Evolutionary conservation across 2,329 filamentous ascomycete species (phyloP).

Genomic region (Dothistroma septosporum): DNA sequence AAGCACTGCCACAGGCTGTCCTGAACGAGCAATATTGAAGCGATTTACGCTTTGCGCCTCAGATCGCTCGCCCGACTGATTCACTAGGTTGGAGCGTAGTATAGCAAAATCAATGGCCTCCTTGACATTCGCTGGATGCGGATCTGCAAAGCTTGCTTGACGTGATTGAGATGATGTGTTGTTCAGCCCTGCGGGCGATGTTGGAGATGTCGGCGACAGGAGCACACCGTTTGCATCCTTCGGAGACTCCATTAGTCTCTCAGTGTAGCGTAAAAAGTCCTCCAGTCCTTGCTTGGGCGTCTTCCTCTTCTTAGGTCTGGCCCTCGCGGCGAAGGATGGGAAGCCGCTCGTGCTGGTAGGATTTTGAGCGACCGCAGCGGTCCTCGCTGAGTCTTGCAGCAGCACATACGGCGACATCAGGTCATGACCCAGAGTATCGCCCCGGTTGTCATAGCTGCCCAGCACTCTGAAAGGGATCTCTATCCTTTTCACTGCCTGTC

Average conservation of each 20-base stretch:
- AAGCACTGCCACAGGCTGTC: conserved; percentile 84
- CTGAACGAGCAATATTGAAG: conserved; percentile 90
- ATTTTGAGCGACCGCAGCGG: conserved; percentile 36
- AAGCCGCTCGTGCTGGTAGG: conserved; percentile 9
- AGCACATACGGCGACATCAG: conserved; percentile 91
- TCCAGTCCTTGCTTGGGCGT: conserved; percentile 41
- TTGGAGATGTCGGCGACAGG: conserved; percentile 65
- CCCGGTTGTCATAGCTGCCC: conserved; percentile 83
- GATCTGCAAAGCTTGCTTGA: conserved; percentile 34
- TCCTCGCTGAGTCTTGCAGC: conserved; percentile 72
- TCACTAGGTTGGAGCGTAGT: conserved; percentile 67
- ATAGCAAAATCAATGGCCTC: conserved; percentile 91
- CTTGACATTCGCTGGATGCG: conserved; percentile 59
- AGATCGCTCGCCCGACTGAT: conserved; percentile 53
- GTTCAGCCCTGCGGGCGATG: conserved; percentile 45
- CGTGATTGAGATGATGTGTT: conserved; percentile 49
- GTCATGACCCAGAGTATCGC: conserved; percentile 87
- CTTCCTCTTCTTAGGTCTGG: conserved; percentile 36
- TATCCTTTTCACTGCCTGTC: conserved; percentile 79
- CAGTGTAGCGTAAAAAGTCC: conserved; percentile 73
- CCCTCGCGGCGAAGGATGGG: conserved; percentile 18
- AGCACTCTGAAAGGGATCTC: conserved; percentile 90
- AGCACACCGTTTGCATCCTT: conserved; percentile 56
- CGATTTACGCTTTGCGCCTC: conserved; percentile 70
- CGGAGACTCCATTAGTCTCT: conserved; percentile 63